Base-by-base conservation (phyloP, 2,329 filamentous ascomycete species). In the Talaromyces atroroseus region DNA sequence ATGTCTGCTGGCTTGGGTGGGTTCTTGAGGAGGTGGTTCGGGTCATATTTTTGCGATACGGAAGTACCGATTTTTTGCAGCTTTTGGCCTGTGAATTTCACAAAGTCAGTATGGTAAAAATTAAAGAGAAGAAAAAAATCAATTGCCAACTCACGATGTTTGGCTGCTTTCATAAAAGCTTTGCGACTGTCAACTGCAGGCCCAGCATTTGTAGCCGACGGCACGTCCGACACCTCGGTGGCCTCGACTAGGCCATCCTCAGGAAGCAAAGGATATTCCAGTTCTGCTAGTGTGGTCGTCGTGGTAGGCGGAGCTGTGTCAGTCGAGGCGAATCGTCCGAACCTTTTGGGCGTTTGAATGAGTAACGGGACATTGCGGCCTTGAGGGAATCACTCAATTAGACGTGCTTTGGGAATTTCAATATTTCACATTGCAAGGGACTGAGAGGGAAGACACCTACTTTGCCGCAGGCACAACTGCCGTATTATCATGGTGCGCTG, bases 1-100 rank as follows among this genome's bases (percentile, higher is more conserved):
- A 97, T 82, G 67, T 96, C 88, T 69, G 86, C 80, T 23, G 90
- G 87, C 40, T 75, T 75, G 1, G 91, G 91, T 3, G 94, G 92
- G 68, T 90, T 80, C 58, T 75, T 78, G 54, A 95, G 61, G 47
- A 74, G 48, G 46, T 62, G 57, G 58, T 73, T 68, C 18, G 72
- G 71, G 36, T 65, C 58, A 56, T 74, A 71, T 23, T 52, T 54
- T 47, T 61, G 55, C 54, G 59, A 54, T 24, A 73, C 51, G 6
- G 51, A 50, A 20, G 66, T 68, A 32, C 73, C 73, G 51, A 72
- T 65, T 14, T 58, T 59, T 50, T 68, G 64, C 56, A 71, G 71
- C 59, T 65, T 61, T 49, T 61, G 44, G 56, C 61, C 72, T 75
- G 24, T 44, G 7, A 20, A 26, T 47, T n/a, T n/a, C n/a, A n/a